Evolutionary conservation across 176 grass and related monocot genomes (phyloP), one percentile per base, ranked within the genome.

Genomic region (Elaeis guineensis): DNA sequence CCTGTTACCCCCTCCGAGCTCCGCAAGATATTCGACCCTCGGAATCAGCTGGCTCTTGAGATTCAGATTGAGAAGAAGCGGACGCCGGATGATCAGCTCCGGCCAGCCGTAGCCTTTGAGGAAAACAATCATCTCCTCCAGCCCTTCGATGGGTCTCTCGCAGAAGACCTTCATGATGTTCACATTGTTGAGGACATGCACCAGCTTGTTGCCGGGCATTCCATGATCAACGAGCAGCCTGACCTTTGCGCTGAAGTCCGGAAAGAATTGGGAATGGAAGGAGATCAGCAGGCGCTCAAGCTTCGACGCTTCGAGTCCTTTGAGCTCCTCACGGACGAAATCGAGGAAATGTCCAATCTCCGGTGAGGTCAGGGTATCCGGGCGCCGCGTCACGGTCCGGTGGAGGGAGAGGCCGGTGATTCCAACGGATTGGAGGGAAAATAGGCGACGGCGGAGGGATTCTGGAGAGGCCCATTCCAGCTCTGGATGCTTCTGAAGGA

Each of bases 331-430:
- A 12, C 16, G 1, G 1, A 25, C 51, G 59, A 73, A 73, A 3
- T 55, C 59, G 59, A 73, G 70, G 59, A 73, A 73, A 11, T 48
- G 58, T 4, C 58, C 70, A 15, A 62, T 11, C 50, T 53, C 70
- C 5, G 48, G 24, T 1, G 70, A 60, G 48, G 58, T 52, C 8
- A 72, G 58, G 44, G 62, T 52, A 21, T 62, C 58, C 14, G 58
- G 58, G 58, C 70, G 50, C 48, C 58, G 70, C 17, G 23, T 0
- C 17, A 73, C 50, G 14, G 20, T 61, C 14, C 50, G 70, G 51
- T 20, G 70, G 49, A 73, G 59, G 14, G 59, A 15, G 49, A 23
- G 17, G 59, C 49, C 18, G 1, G 50, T 16, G 3, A 73, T 50
- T 51, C 68, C 70, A 4, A 61, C 17, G 50, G 50, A 54, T 14